Percentiles rank a stretch among this genome's conserved stretches.
Evolutionary conservation across 2,329 filamentous ascomycete genomes (phyloP).

Genomic region (Magnaporthiopsis rhizophila): DNA sequence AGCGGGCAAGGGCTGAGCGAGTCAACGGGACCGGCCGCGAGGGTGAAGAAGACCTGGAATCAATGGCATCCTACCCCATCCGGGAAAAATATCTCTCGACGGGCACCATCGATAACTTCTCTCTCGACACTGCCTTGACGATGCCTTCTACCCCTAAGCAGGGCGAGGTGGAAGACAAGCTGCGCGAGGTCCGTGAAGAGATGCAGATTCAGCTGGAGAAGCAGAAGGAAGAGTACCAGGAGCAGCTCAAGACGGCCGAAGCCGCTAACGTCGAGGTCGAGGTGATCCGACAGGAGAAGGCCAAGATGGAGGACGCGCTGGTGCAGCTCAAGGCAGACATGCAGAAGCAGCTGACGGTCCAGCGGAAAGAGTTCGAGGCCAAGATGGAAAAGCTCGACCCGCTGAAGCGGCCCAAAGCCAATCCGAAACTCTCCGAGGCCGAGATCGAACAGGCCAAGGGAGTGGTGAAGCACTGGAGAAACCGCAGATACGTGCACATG

Average conservation of each 20-base stretch:
- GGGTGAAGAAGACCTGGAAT: constrained; percentile 84
- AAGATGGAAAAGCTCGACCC: constrained; percentile 72
- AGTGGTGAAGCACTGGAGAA: constrained; percentile 67
- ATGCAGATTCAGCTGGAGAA: constrained; percentile 77
- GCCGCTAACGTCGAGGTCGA: constrained; percentile 71
- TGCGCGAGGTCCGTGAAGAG: constrained; percentile 69
- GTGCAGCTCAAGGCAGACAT: constrained; percentile 77
- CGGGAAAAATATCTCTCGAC: constrained; percentile 94
- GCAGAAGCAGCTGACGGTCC: constrained; percentile 74
- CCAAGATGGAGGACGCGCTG: constrained; percentile 75
- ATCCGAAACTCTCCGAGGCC: constrained; percentile 58
- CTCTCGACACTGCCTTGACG: constrained; percentile 85
- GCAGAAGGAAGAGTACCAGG: constrained; percentile 76
- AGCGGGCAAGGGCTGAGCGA: constrained; percentile 71
- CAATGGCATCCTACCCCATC: constrained; percentile 75
- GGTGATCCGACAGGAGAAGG: constrained; percentile 75
- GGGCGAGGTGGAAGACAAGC: constrained; percentile 64
- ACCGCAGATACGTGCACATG: constrained; percentile 85
- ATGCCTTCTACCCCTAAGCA: constrained; percentile 88
- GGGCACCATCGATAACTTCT: constrained; percentile 92
- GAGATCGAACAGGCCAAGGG: constrained; percentile 64
- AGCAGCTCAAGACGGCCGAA: constrained; percentile 68
- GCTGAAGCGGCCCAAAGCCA: constrained; percentile 51
- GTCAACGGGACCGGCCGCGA: constrained; percentile 56
- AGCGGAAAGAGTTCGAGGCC: constrained; percentile 77